Percentiles rank a stretch among this genome's conserved stretches.
These are phyloP conservation scores for Dendrobium chrysotoxum DNA, from an alignment of 106 monocot species.

Conservation along the genomic window DNA sequence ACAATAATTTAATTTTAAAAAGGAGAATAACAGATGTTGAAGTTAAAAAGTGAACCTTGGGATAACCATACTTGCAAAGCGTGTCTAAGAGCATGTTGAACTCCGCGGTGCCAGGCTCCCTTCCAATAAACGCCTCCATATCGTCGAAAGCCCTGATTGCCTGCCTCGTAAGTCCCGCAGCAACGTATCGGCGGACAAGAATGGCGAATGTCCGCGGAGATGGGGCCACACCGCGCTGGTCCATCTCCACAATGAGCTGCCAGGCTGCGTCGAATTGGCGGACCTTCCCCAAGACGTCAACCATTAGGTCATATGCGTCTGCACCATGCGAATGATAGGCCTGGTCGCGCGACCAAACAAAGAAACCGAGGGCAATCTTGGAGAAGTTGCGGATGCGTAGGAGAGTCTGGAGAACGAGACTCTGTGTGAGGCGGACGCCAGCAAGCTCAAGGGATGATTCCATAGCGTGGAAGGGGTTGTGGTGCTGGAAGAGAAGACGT, in stretches of 20 bases:
- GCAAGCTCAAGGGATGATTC: conserved; percentile 79
- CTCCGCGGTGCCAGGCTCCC: conserved; percentile 39
- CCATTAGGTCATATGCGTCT: conserved; percentile 63
- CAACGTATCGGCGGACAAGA: conserved; percentile 57
- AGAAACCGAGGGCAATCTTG: conserved; percentile 81
- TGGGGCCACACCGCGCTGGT: conserved; percentile 38
- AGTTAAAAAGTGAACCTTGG: conserved; percentile 46
- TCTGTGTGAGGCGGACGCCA: conserved; percentile 35
- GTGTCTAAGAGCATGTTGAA: conserved; percentile 80
- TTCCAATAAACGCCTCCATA: conserved; percentile 87
- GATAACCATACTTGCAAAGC: conserved; percentile 91
- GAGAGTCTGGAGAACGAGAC: conserved; percentile 68
- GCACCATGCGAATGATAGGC: conserved; percentile 19
- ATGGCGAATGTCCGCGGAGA: conserved; percentile 54
- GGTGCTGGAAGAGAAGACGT: conserved; percentile 60
- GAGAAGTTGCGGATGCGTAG: conserved; percentile 84
- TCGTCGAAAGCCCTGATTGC: conserved; percentile 81
- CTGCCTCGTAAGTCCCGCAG: conserved; percentile 73
- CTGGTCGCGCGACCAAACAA: conserved; percentile 64
- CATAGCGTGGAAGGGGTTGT: conserved; percentile 94
- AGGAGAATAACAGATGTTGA: not conserved
- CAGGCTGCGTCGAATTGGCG: conserved; percentile 88
- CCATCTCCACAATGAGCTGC: conserved; percentile 83
- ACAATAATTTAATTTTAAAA: not conserved
- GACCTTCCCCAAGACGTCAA: conserved; percentile 66